These are phyloP conservation scores for Sphagnum contortum DNA, from an alignment of 225 moss, liverwort and hornwort genomes.

Conservation along the genomic window DNA sequence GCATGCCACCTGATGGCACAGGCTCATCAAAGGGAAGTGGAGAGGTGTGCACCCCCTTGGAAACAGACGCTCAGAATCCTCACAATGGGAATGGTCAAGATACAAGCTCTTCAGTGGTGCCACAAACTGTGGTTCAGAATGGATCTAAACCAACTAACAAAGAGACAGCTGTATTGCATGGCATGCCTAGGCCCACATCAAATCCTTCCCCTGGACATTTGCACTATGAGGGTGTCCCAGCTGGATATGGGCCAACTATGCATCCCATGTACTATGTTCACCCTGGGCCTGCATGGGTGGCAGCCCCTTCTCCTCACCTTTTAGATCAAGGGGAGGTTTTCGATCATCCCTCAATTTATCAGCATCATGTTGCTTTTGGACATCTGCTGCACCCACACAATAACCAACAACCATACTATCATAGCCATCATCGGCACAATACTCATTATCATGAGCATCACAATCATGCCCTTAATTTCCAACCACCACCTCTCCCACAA, in stretches of 20 bases:
- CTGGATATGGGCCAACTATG: slow-evolving; percentile 53
- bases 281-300: slow-evolving; percentile 52
- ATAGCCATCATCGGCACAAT: slow-evolving; percentile 24
- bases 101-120: slow-evolving; percentile 22
- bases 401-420: slow-evolving; percentile 25
- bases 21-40: slow-evolving; percentile 65
- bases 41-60: slow-evolving; percentile 27
- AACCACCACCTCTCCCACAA: slow-evolving; percentile 22
- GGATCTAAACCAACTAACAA: slow-evolving; percentile 52
- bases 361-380: slow-evolving; percentile 14
- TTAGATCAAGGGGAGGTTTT: slow-evolving; percentile 55
- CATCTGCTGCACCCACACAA: slow-evolving; percentile 41
- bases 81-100: slow-evolving; percentile 55
- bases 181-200: slow-evolving; percentile 53
- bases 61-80: slow-evolving; percentile 20
- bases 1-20: slow-evolving; percentile 20
- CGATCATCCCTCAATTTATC: slow-evolving; percentile 35
- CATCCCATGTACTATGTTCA: slow-evolving; percentile 77
- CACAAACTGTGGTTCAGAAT: slow-evolving; percentile 12
- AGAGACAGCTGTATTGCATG: slow-evolving; percentile 44
- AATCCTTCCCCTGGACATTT: slow-evolving; percentile 62
- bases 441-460: slow-evolving; percentile 48
- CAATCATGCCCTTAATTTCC: slow-evolving; percentile 20
- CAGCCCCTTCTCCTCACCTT: slow-evolving; percentile 26
- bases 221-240: slow-evolving; percentile 57